phyloP scores from a whole-genome alignment of 2,329 filamentous ascomycete genomes.

The Scolecobasidium constrictum region DNA sequence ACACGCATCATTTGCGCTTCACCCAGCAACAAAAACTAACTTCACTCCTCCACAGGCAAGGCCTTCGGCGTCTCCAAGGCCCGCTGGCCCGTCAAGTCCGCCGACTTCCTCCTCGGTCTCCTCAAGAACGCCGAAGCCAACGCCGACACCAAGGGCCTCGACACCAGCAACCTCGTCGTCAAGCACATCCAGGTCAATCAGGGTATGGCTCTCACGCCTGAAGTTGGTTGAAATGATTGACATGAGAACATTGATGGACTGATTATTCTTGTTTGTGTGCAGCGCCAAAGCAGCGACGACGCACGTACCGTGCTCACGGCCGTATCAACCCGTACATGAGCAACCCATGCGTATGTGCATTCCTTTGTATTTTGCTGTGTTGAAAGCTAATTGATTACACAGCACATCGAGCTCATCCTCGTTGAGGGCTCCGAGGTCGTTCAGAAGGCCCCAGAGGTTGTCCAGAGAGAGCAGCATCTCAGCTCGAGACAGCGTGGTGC shows the following conservation, averaged over 20 bases:
- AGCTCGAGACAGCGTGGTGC: slow-evolving; percentile 84
- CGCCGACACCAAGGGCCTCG: slow-evolving; percentile 37
- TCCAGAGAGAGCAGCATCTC: slow-evolving; percentile 59
- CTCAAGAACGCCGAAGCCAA: slow-evolving; percentile 45
- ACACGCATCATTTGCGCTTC: no score
- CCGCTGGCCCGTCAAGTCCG: slow-evolving; percentile 98
- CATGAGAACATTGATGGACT: neutral
- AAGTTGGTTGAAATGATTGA: no score
- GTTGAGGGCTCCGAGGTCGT: slow-evolving; percentile 95
- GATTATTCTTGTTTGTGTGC: neutral
- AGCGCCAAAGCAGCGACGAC: slow-evolving; percentile 91
- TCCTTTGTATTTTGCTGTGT: neutral
- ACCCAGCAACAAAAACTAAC: no score
- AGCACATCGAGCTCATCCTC: slow-evolving; percentile 99
- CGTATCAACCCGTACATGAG: slow-evolving; percentile 99
- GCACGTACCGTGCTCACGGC: slow-evolving; percentile 99
- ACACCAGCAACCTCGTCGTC: slow-evolving; percentile 94
- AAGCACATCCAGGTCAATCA: slow-evolving; percentile 99
- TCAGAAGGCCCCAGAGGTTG: slow-evolving; percentile 69
- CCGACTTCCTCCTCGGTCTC: slow-evolving; percentile 93
- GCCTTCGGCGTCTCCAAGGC: slow-evolving; percentile 96
- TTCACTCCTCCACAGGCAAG: slow-evolving; percentile 75
- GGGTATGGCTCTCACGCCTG: slow-evolving; percentile 28
- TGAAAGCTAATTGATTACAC: slow-evolving; percentile 28
- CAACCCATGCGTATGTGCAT: slow-evolving; percentile 49